Conservation (phyloP, 2,329 filamentous ascomycete genomes). For the Phoma herbarum region DNA sequence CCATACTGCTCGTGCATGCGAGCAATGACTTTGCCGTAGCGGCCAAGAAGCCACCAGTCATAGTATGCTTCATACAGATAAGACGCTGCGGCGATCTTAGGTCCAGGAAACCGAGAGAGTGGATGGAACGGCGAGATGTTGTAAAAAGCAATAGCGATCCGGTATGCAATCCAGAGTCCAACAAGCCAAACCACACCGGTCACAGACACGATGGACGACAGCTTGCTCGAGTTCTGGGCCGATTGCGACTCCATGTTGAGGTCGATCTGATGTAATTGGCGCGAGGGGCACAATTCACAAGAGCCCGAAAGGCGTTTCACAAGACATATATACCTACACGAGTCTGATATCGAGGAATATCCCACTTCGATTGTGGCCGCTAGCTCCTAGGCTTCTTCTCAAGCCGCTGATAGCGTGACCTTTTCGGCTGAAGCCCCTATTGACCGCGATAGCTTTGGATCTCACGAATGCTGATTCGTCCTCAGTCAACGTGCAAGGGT, state of each 20-base stretch:
- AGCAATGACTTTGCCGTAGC: constrained; percentile 47
- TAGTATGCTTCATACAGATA: constrained; percentile 44
- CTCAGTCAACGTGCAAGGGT: constrained; percentile 1
- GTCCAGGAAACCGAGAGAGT: constrained; percentile 39
- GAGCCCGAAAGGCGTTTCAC: constrained; percentile 16
- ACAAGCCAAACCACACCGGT: constrained; percentile 27
- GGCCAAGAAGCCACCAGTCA: constrained; percentile 39
- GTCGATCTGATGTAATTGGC: constrained; percentile 5
- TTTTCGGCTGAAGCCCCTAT: constrained; percentile 10
- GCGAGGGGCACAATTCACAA: constrained; percentile 16
- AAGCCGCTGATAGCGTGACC: constrained; percentile 11
- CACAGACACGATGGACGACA: constrained; percentile 25
- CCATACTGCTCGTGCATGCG: constrained; percentile 48
- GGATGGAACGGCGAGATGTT: constrained; percentile 39
- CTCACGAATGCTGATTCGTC: constrained; percentile 10
- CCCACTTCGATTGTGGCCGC: constrained; percentile 12
- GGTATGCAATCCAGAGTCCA: constrained; percentile 31
- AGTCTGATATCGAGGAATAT: constrained; percentile 10
- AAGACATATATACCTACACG: constrained; percentile 27
- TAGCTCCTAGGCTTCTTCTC: constrained; percentile 6
- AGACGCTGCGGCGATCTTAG: constrained; percentile 41
- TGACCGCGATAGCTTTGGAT: constrained; percentile 10
- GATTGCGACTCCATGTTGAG: constrained; percentile 31
- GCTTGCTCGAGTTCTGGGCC: constrained; percentile 18
- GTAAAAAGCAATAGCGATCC: constrained; percentile 30